Percentiles rank a stretch among this genome's conserved stretches.
Evolutionary conservation across 306 rosid genomes (phyloP).

Genomic region (Cucurbita pepo): DNA sequence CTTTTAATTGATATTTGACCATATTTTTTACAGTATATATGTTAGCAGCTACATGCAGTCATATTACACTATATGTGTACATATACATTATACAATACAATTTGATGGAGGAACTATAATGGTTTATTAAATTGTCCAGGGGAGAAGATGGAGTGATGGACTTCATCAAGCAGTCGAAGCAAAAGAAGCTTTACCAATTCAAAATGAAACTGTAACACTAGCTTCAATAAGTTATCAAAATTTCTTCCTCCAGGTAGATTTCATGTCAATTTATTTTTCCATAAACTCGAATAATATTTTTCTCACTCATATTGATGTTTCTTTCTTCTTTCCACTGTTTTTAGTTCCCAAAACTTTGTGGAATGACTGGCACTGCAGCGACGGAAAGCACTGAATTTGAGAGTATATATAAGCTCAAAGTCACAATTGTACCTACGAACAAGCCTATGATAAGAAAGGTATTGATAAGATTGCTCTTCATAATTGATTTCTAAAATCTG

Average conservation of each 20-base stretch:
- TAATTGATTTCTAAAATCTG: neutral
- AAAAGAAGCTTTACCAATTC: slow-evolving; percentile 88
- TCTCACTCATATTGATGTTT: slow-evolving; percentile 3
- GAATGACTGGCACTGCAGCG: slow-evolving; percentile 99
- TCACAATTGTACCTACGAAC: slow-evolving; percentile 90
- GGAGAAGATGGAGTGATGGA: slow-evolving; percentile 99
- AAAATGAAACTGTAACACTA: slow-evolving; percentile 89
- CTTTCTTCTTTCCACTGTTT: slow-evolving; percentile 17
- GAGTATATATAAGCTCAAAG: slow-evolving; percentile 96
- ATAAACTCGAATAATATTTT: neutral
- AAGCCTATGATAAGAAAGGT: slow-evolving; percentile 97
- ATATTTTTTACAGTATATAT: neutral
- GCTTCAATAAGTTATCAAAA: slow-evolving; percentile 98
- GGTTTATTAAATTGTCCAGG: slow-evolving; percentile 21
- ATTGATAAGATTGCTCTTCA: neutral
- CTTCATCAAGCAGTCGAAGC: slow-evolving; percentile 99
- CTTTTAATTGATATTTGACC: too few species aligned
- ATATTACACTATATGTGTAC: neutral
- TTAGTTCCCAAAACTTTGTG: slow-evolving; percentile 96
- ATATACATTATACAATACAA: neutral
- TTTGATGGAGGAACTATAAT: neutral
- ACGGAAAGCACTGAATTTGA: slow-evolving; percentile 96
- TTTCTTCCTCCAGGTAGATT: slow-evolving; percentile 89
- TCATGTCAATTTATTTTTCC: neutral
- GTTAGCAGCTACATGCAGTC: neutral